Evolutionary conservation across 768 basidiomycete species (phyloP).

Genomic region (Suillus ampliporus): DNA sequence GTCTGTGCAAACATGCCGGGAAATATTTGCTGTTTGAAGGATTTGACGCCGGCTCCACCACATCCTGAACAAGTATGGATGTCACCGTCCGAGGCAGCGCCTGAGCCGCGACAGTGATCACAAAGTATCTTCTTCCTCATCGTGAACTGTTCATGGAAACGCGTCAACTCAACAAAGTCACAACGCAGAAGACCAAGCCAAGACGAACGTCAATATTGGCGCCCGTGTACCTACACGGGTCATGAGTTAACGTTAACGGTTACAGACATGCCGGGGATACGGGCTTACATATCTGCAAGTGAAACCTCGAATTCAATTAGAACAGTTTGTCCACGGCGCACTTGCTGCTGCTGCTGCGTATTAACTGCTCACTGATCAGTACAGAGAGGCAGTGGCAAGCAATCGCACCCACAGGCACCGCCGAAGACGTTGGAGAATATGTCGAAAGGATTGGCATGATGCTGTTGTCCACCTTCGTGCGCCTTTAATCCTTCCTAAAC

Average conservation of each 20-base stretch:
- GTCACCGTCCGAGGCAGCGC: conserved; percentile 87
- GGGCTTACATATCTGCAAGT: conserved; percentile 78
- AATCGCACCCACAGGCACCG: conserved; percentile 63
- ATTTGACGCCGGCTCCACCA: conserved; percentile 82
- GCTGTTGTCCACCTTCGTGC: conserved; percentile 84
- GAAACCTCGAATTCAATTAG: conserved; percentile 85
- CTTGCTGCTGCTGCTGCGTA: conserved; percentile 70
- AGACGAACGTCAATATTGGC: conserved; percentile 78
- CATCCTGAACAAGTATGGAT: conserved; percentile 89
- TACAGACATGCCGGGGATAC: background rate
- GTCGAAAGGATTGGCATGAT: conserved; percentile 87
- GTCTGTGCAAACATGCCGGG: conserved; percentile 95
- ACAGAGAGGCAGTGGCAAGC: background rate
- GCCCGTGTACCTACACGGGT: conserved; percentile 71
- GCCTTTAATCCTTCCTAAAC: conserved; percentile 87
- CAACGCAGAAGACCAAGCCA: background rate
- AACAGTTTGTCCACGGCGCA: conserved; percentile 76
- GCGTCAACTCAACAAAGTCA: conserved; percentile 11
- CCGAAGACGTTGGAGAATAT: conserved; percentile 95
- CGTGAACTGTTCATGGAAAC: conserved; percentile 69
- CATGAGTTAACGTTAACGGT: conserved; percentile 18
- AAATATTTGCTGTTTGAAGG: conserved; percentile 91
- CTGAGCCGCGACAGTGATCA: conserved; percentile 95
- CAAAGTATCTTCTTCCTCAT: conserved; percentile 92
- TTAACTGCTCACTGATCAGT: conserved; percentile 33